Base-by-base conservation (phyloP, 768 basidiomycete genomes). In the Nidula microcarpa region DNA sequence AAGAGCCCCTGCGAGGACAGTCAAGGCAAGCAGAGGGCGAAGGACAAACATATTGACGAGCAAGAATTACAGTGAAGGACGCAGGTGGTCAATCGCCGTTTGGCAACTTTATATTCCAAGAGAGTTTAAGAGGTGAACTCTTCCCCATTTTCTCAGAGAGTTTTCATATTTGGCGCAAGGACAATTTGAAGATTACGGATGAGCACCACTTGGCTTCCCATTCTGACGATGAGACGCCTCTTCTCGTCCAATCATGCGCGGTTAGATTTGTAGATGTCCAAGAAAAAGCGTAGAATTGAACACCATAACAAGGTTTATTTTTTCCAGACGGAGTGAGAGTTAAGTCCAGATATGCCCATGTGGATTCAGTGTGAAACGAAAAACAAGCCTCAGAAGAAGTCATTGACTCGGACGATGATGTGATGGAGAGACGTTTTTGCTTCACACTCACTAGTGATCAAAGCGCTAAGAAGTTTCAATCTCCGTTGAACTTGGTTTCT, bases 11-110 rank as follows among this genome's bases (percentile, higher is more conserved):
- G 61, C 60, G 43, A 64, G 57, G 23, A 64, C 60, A 17, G 65
- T 61, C 34, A 73, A 60, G 37, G 65, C 57, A 41, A 68, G 55
- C 43, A 70, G 41, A 51, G 63, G 50, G 51, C 64, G 65, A 54
- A 68, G 59, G 30, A 55, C 56, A 53, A 72, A 57, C 71, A 72
- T 71, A 36, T 49, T 61, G 52, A 34, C 34, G 23, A 30, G 23
- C 23, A 35, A 32, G 50, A 47, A 50, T 36, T 32, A 47, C 43
- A 30, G 47, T 49, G 50, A 46, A 54, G 49, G 53, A 52, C 39
- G 51, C 39, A 33, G 47, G 34, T 51, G 47, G 45, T 13, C 17
- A 37, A 32, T 18, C 11, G 46, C 18, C 34, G 39, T 41, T 41
- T 41, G 16, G 11, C 13, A 41, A 16, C 16, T 41, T 16, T 41